A percentile compares a stretch with the other conserved stretches of the same genome.
Conservation (phyloP, 441 rosid genomes). For the Euphorbia corollata region DNA sequence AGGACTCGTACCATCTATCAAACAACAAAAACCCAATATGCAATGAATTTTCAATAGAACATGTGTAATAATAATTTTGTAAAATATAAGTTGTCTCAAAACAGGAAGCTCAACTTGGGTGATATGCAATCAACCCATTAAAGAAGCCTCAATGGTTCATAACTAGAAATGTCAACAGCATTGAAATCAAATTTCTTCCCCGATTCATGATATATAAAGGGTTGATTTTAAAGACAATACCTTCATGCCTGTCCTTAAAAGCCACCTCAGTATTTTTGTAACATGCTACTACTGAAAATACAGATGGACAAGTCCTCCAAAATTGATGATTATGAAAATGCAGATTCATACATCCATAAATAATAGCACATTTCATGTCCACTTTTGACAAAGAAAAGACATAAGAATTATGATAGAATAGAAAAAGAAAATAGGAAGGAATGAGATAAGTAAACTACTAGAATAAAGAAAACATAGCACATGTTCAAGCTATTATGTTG, state of each 20-base stretch:
- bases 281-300: neutral
- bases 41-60: too few relatives aligned
- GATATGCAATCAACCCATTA: too few relatives aligned
- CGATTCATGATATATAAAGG: neutral
- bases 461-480: neutral
- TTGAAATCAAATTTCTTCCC: too few relatives aligned
- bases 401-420: neutral
- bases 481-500: neutral
- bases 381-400: neutral
- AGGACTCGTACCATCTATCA: slow-evolving; percentile 86
- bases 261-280: neutral
- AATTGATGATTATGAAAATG: neutral
- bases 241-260: neutral
- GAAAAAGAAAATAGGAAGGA: neutral
- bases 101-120: too few relatives aligned
- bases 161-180: too few relatives aligned
- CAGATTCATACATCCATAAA: neutral
- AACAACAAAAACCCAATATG: slow-evolving; percentile 8
- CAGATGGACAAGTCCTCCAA: neutral
- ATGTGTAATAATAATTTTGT: too few relatives aligned
- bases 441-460: neutral
- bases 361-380: neutral
- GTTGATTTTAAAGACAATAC: neutral
- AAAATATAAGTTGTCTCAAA: too few relatives aligned
- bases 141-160: too few relatives aligned